Percentiles rank a stretch among this genome's conserved stretches.
Evolutionary conservation across 2,329 filamentous ascomycete genomes (phyloP).

Genomic region (Pestalotiopsis sp.): DNA sequence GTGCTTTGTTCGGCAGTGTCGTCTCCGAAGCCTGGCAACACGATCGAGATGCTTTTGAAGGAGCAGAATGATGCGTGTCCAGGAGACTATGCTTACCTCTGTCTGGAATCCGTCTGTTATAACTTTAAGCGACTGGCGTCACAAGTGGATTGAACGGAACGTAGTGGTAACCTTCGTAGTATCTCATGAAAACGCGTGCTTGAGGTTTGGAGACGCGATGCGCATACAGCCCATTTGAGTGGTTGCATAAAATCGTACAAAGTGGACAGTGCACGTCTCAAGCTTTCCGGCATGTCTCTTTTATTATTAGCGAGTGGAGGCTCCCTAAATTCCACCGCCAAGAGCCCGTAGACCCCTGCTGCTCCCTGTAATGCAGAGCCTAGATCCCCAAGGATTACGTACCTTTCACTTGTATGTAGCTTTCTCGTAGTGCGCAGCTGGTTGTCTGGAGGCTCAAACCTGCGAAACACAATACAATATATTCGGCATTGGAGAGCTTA

Average conservation of each 20-base stretch:
- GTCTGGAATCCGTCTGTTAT: no score
- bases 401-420: neutral
- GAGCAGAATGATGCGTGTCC: no score
- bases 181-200: conserved; percentile 11
- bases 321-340: neutral
- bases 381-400: conserved; percentile 5
- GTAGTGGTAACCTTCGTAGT: neutral
- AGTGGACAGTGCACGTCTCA: neutral
- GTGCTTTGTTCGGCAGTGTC: no score
- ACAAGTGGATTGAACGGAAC: no score
- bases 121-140: no score
- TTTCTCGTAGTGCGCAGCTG: neutral
- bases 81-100: no score
- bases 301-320: neutral
- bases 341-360: neutral
- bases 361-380: neutral
- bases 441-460: neutral
- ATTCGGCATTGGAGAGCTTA: neutral
- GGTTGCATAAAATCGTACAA: conserved; percentile 4
- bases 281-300: neutral
- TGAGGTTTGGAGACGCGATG: conserved; percentile 11
- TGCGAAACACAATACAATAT: neutral
- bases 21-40: no score
- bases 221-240: neutral
- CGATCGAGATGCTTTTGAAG: no score